Evolutionary conservation across 805 yeast genomes (phyloP).

Genomic region (Lipomyces sp.): DNA sequence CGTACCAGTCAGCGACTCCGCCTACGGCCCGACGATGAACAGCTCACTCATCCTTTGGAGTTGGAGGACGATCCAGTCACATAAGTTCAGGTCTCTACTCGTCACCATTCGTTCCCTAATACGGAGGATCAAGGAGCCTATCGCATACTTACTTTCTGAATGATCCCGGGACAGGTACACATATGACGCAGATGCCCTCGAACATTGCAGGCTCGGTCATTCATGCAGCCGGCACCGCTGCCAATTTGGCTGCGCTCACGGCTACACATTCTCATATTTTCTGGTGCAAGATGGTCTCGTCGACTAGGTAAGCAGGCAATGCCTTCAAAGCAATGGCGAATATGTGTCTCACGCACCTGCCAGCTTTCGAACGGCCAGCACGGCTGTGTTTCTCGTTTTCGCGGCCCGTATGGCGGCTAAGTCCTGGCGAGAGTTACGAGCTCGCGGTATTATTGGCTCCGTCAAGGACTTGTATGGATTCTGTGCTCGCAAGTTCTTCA

Average conservation of each 20-base stretch:
- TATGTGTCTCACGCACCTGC: background rate
- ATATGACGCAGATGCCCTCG: background rate
- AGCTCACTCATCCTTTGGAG: background rate
- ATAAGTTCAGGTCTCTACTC: background rate
- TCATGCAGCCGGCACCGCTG: background rate
- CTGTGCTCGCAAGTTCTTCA: conserved; percentile 33
- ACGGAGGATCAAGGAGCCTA: background rate
- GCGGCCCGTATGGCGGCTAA: conserved; percentile 16
- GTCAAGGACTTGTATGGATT: conserved; percentile 13
- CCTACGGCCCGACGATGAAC: too few species aligned
- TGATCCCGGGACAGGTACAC: background rate
- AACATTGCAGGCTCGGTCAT: background rate
- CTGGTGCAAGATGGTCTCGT: background rate
- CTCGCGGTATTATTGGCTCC: conserved; percentile 40
- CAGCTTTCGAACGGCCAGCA: conserved; percentile 9
- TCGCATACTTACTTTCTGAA: background rate
- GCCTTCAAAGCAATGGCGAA: background rate
- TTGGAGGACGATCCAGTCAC: background rate
- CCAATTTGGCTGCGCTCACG: background rate
- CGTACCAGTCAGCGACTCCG: background rate
- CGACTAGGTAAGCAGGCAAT: background rate
- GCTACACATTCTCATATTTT: background rate
- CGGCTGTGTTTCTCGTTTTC: conserved; percentile 25
- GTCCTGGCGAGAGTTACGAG: conserved; percentile 31
- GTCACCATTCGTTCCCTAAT: background rate